Evolutionary conservation across 306 rosid genomes (phyloP).

Genomic region (Aeschynomene evenia): DNA sequence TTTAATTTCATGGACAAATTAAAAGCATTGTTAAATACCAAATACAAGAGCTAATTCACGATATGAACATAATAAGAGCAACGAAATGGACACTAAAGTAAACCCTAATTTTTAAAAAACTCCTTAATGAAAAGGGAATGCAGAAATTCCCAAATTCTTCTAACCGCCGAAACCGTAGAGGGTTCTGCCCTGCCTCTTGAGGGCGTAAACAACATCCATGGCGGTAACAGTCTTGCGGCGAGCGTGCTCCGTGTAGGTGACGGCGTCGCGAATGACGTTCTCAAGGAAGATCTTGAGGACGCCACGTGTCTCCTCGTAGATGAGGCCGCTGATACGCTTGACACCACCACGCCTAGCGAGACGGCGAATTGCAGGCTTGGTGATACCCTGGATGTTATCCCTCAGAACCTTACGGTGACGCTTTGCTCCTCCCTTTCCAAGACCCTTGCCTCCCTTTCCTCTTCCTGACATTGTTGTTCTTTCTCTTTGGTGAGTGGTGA

Average conservation of each 20-base stretch:
- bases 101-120: conserved; percentile 4
- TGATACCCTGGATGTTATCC: conserved; percentile 64
- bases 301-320: conserved; percentile 59
- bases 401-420: conserved; percentile 65
- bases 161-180: conserved; percentile 61
- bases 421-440: conserved; percentile 68
- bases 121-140: background rate
- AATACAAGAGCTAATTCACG: background rate
- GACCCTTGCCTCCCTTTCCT: conserved; percentile 65
- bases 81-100: background rate
- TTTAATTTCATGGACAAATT: background rate
- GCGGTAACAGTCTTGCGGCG: conserved; percentile 61
- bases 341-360: conserved; percentile 57
- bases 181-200: conserved; percentile 67
- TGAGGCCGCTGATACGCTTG: conserved; percentile 59
- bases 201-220: conserved; percentile 61
- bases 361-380: conserved; percentile 62
- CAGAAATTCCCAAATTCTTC: background rate
- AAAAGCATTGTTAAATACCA: background rate
- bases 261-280: conserved; percentile 58
- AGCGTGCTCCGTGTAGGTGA: conserved; percentile 63
- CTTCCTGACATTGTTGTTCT: conserved; percentile 50
- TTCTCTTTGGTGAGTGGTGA: too few relatives aligned
- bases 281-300: conserved; percentile 60
- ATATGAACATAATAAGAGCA: conserved; percentile 17